Evolutionary conservation across 106 monocot genomes (phyloP), one percentile per base, ranked within the genome.

Genomic region (Apostasia ramifera): DNA sequence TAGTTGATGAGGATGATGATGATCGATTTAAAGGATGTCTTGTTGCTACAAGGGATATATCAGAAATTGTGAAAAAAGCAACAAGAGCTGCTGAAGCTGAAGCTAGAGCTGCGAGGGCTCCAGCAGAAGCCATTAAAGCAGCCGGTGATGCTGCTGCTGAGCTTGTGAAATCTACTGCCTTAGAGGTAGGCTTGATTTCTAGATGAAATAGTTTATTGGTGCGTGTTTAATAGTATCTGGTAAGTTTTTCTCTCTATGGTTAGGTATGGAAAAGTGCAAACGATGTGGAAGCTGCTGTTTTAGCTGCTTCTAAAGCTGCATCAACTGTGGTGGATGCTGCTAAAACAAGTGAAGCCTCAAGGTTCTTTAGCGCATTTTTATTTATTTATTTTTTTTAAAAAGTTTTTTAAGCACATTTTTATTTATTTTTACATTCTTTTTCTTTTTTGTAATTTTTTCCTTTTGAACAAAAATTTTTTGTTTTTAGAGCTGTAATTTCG

Each of bases 81-180:
- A 83, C 80, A 11, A 61, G 63, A 59, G 97, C 97, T 65, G 97
- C 97, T 70, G 97, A 92, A 78, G 73, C 78, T 49, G 97, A 97
- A 81, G 97, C 97, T 14, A 85, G 74, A 67, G 71, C 80, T 47
- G 97, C 86, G 66, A 83, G 83, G 86, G 97, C 89, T 44, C 89
- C 97, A 68, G 70, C 58, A 70, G 97, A 97, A 48, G 97, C 97
- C 53, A 74, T 92, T 45, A 92, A 77, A 81, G 97, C 97, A 58
- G 97, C 87, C 26, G 89, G 97, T 54, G 97, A 97, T 87, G 97
- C 92, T 37, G 97, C 97, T 47, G 97, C 97, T 69, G 97, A 97
- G 66, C 78, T 89, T 61, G 97, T 97, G 13, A 92, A 85, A 66
- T 71, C 82, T 77, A 71, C 89, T 75, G 97, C 97, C 40, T 71